Conservation (phyloP, 2,329 filamentous ascomycete species). For the Epichloe baconii region DNA sequence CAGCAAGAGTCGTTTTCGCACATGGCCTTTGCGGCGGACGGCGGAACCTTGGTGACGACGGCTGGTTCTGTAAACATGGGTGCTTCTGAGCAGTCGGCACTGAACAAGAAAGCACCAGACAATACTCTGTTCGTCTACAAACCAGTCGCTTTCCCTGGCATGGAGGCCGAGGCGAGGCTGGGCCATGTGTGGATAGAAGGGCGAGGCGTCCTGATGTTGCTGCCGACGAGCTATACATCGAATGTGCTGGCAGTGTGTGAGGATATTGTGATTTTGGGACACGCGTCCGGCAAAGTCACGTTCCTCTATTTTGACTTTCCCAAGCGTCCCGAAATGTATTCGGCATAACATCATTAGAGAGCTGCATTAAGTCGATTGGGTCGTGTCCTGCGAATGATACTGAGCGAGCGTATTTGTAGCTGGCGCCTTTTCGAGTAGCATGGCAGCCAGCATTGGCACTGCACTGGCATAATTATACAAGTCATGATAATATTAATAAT, state of each 20-base stretch:
- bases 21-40: constrained; percentile 5
- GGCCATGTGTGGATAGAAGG: constrained; percentile 7
- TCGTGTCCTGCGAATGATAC: not conserved
- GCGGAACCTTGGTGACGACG: constrained; percentile 4
- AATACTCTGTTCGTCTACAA: constrained; percentile 7
- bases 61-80: constrained; percentile 4
- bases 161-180: constrained; percentile 5
- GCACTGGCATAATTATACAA: not conserved
- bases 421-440: not conserved
- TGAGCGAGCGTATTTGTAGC: not conserved
- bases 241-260: constrained; percentile 6
- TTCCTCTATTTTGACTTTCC: constrained; percentile 7
- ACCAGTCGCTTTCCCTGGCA: constrained; percentile 6
- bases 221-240: constrained; percentile 5
- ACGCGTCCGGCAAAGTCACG: constrained; percentile 8
- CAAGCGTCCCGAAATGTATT: constrained; percentile 3
- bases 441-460: not conserved
- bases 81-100: not conserved
- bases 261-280: constrained; percentile 6
- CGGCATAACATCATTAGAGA: not conserved
- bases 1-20: constrained; percentile 6
- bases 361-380: not conserved
- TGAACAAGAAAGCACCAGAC: constrained; percentile 4
- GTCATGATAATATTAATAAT: too few relatives aligned
- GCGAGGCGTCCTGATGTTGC: constrained; percentile 4